Base-by-base conservation (phyloP, 2,329 filamentous ascomycete genomes). In the Thielaviopsis cerberus region DNA sequence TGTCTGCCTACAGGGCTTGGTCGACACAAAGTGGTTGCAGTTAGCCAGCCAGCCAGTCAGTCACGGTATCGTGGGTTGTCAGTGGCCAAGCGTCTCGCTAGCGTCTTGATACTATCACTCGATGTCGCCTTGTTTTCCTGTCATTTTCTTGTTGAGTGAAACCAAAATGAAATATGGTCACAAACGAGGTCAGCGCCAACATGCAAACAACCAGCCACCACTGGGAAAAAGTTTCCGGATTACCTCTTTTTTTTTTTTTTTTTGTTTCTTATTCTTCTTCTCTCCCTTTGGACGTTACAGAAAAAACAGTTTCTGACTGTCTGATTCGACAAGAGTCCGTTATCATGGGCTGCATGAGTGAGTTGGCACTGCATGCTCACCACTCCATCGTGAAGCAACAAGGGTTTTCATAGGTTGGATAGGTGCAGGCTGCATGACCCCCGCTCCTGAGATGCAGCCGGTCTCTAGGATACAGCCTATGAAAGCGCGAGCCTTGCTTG, bases 351-450 rank as follows among this genome's bases (percentile, higher is more conserved):
- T 61, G 59, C 59, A 61, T 57, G 59, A 30, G 30, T 61, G 59
- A 56, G 59, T 58, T 61, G 59, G 59, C 59, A 61, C 17, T 61
- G 59, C 59, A 61, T 61, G 53, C 30, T 22, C 50, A 48, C 55
- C 48, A 57, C 59, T 60, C 59, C 51, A 60, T 60, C 59, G 55
- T 57, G 51, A 22, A 51, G 52, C 23, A 51, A 59, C 59, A 56
- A 30, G 59, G 59, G 59, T 58, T 60, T 34, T 53, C 20, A 60
- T 60, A 60, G 59, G 59, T 55, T 45, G 37, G 53, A 30, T 55
- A 51, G 20, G 26, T 22, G 26, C 17, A 54, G 51, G 23, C 53
- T 58, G 59, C 55, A 53, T 22, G 45, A 58, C 55, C 59, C 59
- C 52, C 59, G 55, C 55, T 58, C 48, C 53, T 51, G 48, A 51